Evolutionary conservation across 768 basidiomycete species (phyloP).

Genomic region (Termitomyces sp.): DNA sequence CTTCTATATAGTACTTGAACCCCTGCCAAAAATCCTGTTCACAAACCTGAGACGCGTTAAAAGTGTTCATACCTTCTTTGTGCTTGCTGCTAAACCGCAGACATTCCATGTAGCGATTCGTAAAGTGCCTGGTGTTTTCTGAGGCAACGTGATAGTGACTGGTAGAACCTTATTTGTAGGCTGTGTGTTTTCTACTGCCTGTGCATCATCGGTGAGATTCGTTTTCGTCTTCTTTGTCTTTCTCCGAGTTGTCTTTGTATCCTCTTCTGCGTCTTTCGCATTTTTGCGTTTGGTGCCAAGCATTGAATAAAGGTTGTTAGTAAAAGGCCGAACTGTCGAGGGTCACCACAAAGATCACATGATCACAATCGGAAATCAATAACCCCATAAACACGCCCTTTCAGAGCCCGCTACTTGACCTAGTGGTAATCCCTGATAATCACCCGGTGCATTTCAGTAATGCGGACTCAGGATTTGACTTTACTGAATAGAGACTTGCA

Average conservation of each 20-base stretch:
- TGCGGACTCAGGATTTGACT: too few species aligned
- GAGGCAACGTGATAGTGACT: slow-evolving; percentile 52
- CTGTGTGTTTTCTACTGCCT: slow-evolving; percentile 38
- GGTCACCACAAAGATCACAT: background rate
- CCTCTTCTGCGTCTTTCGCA: slow-evolving; percentile 23
- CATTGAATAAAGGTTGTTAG: background rate
- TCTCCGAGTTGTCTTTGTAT: slow-evolving; percentile 7
- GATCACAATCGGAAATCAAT: background rate
- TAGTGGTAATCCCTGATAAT: too few species aligned
- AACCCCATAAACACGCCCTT: too few species aligned
- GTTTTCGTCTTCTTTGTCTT: slow-evolving; percentile 19
- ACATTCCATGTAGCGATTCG: slow-evolving; percentile 77
- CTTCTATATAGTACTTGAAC: slow-evolving; percentile 76
- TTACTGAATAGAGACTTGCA: too few species aligned
- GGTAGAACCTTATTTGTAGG: slow-evolving; percentile 75
- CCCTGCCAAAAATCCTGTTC: slow-evolving; percentile 38
- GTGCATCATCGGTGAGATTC: background rate
- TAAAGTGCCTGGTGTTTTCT: slow-evolving; percentile 38
- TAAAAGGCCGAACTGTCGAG: too few species aligned
- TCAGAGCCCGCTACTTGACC: too few species aligned
- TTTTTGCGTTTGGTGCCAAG: slow-evolving; percentile 10
- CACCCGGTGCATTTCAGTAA: too few species aligned
- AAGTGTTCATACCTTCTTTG: slow-evolving; percentile 59
- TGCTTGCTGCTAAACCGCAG: slow-evolving; percentile 66
- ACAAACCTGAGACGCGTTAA: background rate